These are phyloP conservation scores for Arabidopsis lyrata DNA, from an alignment of 441 rosid genomes.

Conservation along the genomic window DNA sequence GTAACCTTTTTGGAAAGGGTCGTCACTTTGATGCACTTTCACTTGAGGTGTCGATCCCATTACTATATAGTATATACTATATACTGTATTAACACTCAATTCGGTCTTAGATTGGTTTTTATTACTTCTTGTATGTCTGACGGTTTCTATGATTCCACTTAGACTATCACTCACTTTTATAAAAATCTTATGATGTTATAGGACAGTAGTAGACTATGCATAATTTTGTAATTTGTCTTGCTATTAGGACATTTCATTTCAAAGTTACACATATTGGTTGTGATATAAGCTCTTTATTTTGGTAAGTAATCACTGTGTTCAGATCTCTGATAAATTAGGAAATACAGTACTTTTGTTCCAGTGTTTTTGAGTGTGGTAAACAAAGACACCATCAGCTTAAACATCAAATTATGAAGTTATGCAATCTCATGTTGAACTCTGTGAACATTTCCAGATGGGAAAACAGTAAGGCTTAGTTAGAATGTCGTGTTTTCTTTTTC, in stretches of 20 bases:
- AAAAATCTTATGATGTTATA: not conserved
- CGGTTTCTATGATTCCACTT: not conserved
- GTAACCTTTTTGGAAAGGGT: constrained; percentile 17
- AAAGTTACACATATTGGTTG: not conserved
- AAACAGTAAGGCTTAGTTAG: not conserved
- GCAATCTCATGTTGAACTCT: not conserved
- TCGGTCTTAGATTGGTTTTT: not conserved
- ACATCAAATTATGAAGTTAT: not conserved
- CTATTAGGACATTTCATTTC: not conserved
- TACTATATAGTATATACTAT: not conserved
- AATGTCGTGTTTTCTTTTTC: not conserved
- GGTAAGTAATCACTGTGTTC: not conserved
- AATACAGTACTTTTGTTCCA: not conserved
- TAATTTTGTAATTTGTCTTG: not conserved
- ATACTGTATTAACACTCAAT: not conserved
- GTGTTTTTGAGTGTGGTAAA: not conserved
- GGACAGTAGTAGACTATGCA: not conserved
- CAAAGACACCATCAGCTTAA: not conserved
- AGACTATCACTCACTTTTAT: not conserved
- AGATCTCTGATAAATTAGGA: not conserved
- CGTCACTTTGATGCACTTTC: not conserved
- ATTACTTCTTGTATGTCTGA: not conserved
- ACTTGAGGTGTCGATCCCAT: not conserved
- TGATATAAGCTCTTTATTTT: not conserved
- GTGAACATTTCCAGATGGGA: not conserved